These are phyloP conservation scores for Bidens hawaiensis DNA, from an alignment of 140 eudicot species.

Conservation along the genomic window DNA sequence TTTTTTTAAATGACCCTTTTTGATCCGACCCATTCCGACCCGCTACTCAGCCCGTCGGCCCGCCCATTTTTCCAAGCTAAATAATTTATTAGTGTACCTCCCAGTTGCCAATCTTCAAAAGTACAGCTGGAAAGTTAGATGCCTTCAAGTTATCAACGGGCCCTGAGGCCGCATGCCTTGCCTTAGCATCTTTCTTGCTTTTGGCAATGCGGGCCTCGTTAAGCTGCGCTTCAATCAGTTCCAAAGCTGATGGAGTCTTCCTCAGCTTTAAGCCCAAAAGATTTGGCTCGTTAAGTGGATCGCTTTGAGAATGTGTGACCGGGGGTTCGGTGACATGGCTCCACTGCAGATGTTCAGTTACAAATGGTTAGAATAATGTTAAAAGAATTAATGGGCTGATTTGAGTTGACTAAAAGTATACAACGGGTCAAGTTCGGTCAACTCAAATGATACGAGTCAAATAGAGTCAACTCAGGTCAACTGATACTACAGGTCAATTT, in stretches of 20 bases:
- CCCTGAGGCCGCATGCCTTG: slow-evolving; percentile 12
- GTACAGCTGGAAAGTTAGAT: slow-evolving; percentile 62
- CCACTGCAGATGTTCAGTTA: slow-evolving; percentile 30
- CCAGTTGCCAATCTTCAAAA: slow-evolving; percentile 72
- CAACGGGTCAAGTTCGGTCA: background rate
- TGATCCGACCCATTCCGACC: no score
- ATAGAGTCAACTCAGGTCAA: background rate
- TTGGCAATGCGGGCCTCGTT: slow-evolving; percentile 17
- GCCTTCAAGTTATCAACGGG: slow-evolving; percentile 67
- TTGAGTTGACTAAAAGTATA: background rate
- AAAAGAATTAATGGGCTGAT: background rate
- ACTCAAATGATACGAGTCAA: background rate
- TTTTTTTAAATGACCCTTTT: no score
- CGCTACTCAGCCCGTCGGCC: no score
- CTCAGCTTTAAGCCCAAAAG: slow-evolving; percentile 70
- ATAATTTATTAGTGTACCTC: slow-evolving; percentile 54
- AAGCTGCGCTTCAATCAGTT: slow-evolving; percentile 50
- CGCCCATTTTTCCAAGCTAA: no score
- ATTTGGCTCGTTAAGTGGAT: slow-evolving; percentile 55
- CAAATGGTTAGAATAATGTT: background rate
- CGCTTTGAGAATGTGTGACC: slow-evolving; percentile 22
- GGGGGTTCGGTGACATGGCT: slow-evolving; percentile 21
- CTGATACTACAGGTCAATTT: background rate
- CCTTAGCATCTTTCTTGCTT: slow-evolving; percentile 30
- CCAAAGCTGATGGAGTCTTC: slow-evolving; percentile 58